A percentile compares a stretch with the other conserved stretches of the same genome.
These are phyloP conservation scores for Aphanomyces stellatus DNA, from an alignment of 352 stramenopile genomes.

Conservation along the genomic window DNA sequence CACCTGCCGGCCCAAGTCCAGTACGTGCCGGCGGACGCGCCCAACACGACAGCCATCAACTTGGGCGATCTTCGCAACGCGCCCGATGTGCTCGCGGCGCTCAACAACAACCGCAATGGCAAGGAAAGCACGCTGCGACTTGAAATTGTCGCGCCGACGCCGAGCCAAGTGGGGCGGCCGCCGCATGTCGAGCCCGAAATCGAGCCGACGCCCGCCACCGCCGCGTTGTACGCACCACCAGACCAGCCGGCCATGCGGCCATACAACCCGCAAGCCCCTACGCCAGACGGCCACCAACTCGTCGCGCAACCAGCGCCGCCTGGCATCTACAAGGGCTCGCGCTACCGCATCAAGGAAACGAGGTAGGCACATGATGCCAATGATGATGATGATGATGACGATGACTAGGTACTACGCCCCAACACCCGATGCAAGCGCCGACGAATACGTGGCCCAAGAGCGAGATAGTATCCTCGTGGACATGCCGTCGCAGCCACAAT, in stretches of 20 bases:
- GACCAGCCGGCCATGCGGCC: background rate
- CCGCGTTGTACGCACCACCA: background rate
- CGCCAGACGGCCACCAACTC: background rate
- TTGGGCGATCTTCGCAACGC: constrained; percentile 13
- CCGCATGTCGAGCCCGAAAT: background rate
- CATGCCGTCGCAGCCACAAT: constrained; percentile 14
- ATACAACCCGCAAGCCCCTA: background rate
- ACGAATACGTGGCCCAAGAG: constrained; percentile 19
- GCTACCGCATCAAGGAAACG: constrained; percentile 21
- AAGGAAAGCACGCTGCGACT: background rate
- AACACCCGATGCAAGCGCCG: constrained; percentile 3
- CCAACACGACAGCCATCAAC: constrained; percentile 12
- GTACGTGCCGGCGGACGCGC: constrained; percentile 10
- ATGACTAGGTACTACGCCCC: constrained; percentile 17
- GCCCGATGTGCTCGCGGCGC: constrained; percentile 12
- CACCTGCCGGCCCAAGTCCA: background rate
- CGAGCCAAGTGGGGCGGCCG: no score
- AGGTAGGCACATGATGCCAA: no score
- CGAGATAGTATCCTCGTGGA: constrained; percentile 18
- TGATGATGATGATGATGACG: no score
- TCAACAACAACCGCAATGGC: constrained; percentile 8
- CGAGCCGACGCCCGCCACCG: background rate
- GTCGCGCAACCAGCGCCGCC: background rate
- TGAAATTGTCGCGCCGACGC: constrained; percentile 2
- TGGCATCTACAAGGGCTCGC: constrained; percentile 11